Evolutionary conservation across 2,329 filamentous ascomycete species (phyloP), one percentile per base, ranked within the genome.

Genomic region (Colletotrichum cuscutae): DNA sequence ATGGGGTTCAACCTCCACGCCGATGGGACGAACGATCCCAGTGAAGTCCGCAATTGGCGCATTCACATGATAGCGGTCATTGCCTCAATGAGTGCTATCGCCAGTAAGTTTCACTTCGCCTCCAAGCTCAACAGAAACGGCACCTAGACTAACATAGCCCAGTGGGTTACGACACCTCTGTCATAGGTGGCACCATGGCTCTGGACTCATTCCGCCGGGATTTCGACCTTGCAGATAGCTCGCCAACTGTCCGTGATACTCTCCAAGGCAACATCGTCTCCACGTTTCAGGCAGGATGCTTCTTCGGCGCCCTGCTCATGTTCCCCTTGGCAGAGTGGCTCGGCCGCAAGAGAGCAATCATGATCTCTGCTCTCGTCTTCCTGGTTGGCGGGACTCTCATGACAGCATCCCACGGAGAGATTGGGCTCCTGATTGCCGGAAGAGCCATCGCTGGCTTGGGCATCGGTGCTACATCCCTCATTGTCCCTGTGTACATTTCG

Each of bases 401-500:
- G 82, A 66, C 68, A 11, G 68, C 62, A 3, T 54, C 68, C 9
- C 65, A 56, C 30, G 73, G 76, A 3, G 84, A 87, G 62, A 80
- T 90, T 22, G 81, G 83, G 13, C 89, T 90, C 84, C 87, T 91
- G 57, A 84, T 90, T 1, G 84, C 87, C 8, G 89, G 89, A 0
- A 85, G 89, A 4, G 87, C 88, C 74, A 78, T 89, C 53, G 84
- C 84, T 19, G 87, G 88, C 1, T 85, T 86, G 77, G 87, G 86
- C 8, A 83, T 89, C 52, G 88, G 87, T 7, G 76, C 86, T 9
- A 80, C 87, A 56, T 85, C 84, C 9, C 87, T 88, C 79, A 84
- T 86, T 30, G 86, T 90, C 2, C 89, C 89, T 2, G 84, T 90
- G 49, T 91, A 90, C 77, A 87, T 90, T 57, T 86, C 88, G 1